These are phyloP conservation scores for Xylariaceae sp. DNA, from an alignment of 2,329 filamentous ascomycete genomes.

Conservation along the genomic window DNA sequence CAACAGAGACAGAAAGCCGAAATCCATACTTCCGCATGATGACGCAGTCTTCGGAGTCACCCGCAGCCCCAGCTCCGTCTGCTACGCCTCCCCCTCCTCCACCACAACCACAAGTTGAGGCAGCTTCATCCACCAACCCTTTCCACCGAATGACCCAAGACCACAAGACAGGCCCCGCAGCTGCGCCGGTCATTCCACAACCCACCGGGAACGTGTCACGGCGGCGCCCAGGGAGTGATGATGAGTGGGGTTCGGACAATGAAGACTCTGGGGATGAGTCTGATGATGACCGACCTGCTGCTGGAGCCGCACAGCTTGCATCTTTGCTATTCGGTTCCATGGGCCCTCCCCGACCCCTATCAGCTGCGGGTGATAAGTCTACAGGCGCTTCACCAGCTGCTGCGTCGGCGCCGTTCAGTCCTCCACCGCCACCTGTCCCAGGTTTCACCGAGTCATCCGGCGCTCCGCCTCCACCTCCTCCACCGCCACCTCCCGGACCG, in stretches of 20 bases:
- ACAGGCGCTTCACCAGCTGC: conserved; percentile 39
- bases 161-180: conserved; percentile 44
- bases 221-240: conserved; percentile 51
- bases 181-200: conserved; percentile 38
- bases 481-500: conserved; percentile 38
- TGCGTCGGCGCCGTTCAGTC: conserved; percentile 34
- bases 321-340: conserved; percentile 96
- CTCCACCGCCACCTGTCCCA: conserved; percentile 37
- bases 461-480: conserved; percentile 37
- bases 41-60: conserved; percentile 62
- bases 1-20: conserved; percentile 73
- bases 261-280: conserved; percentile 65
- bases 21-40: conserved; percentile 95
- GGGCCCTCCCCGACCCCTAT: conserved; percentile 86
- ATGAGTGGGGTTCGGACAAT: conserved; percentile 85
- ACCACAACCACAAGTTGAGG: conserved; percentile 43
- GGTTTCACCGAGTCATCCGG: conserved; percentile 16
- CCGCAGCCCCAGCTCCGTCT: conserved; percentile 41
- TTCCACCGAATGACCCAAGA: conserved; percentile 85
- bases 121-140: conserved; percentile 74
- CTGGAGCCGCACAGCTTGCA: conserved; percentile 85
- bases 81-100: conserved; percentile 41
- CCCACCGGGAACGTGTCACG: conserved; percentile 53
- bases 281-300: conserved; percentile 75
- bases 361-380: conserved; percentile 72